These are phyloP conservation scores for Monosporascus sp. DNA, from an alignment of 2,329 filamentous ascomycete genomes.

Conservation along the genomic window DNA sequence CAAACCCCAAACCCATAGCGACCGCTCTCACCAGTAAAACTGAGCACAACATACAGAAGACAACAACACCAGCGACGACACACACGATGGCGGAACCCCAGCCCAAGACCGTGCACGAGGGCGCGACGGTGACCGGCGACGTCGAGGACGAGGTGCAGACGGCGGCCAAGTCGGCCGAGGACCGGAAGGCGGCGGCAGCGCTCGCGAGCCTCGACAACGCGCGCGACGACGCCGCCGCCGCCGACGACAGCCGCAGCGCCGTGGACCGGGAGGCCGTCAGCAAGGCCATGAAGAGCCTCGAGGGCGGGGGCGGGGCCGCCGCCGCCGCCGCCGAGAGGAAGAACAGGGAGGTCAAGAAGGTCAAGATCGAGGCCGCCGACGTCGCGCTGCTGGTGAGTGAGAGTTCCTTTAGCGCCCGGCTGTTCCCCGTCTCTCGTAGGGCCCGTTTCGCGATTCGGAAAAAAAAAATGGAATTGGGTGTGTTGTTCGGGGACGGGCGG, in stretches of 20 bases:
- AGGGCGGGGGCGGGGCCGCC: constrained; percentile 26
- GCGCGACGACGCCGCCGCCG: constrained; percentile 39
- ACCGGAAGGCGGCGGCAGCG: constrained; percentile 71
- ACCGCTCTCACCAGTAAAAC: too few relatives aligned
- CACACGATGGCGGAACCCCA: constrained; percentile 56
- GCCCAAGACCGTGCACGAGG: constrained; percentile 53
- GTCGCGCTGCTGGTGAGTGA: constrained; percentile 61
- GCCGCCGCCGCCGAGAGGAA: constrained; percentile 25
- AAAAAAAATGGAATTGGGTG: too few relatives aligned
- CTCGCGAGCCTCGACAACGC: constrained; percentile 63
- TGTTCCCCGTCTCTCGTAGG: background rate
- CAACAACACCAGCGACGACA: background rate
- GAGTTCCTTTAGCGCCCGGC: too few relatives aligned
- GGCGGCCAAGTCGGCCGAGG: constrained; percentile 63
- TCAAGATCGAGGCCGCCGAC: constrained; percentile 72
- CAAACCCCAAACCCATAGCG: too few relatives aligned
- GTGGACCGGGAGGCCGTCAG: constrained; percentile 67
- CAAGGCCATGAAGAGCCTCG: constrained; percentile 67
- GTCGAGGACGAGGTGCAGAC: constrained; percentile 50
- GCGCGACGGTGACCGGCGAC: constrained; percentile 53
- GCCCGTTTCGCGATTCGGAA: too few relatives aligned
- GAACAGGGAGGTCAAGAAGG: constrained; percentile 48
- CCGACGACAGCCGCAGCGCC: constrained; percentile 47
- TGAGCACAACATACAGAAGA: too few relatives aligned
- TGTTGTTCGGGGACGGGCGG: too few relatives aligned